Conservation (phyloP, 2,329 filamentous ascomycete species). For the Waltergamsia citrina region DNA sequence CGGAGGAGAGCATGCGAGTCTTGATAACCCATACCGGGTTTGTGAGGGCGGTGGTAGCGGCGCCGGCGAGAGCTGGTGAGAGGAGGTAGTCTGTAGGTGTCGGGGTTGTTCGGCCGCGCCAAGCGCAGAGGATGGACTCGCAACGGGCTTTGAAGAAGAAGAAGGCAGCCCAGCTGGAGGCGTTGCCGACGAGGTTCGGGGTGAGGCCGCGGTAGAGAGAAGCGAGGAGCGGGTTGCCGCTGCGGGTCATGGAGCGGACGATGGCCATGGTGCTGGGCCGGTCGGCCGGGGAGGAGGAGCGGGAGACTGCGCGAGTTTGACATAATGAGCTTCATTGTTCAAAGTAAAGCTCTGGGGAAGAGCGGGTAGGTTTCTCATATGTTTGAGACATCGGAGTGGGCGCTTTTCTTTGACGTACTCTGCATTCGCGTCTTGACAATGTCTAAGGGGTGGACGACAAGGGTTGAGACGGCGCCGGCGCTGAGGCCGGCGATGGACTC, state of each 20-base stretch:
- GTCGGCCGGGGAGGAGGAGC: constrained; percentile 27
- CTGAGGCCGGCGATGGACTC: constrained; percentile 86
- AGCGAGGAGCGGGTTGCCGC: constrained; percentile 47
- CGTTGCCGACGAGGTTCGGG: constrained; percentile 87
- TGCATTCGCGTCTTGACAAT: constrained; percentile 95
- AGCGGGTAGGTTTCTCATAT: too few relatives aligned
- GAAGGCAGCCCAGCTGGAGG: constrained; percentile 82
- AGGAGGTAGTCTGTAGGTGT: constrained; percentile 68
- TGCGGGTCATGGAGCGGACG: constrained; percentile 35
- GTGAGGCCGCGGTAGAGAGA: constrained; percentile 84
- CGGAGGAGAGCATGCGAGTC: constrained; percentile 89
- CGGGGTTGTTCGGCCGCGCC: constrained; percentile 10
- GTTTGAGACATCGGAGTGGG: not conserved
- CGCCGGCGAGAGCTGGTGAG: constrained; percentile 61
- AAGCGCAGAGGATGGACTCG: constrained; percentile 34
- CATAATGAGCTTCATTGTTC: constrained; percentile 3
- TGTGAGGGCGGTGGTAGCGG: constrained; percentile 71
- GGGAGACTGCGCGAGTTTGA: constrained; percentile 33
- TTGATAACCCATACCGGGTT: constrained; percentile 99
- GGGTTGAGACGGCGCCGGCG: constrained; percentile 77
- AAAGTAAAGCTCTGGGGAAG: too few relatives aligned
- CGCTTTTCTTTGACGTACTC: too few relatives aligned
- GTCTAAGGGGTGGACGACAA: constrained; percentile 86
- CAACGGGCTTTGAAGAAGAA: constrained; percentile 64
- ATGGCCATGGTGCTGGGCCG: constrained; percentile 41